Evolutionary conservation across 306 rosid species (phyloP).

Genomic region (Lithocarpus polystachyus): DNA sequence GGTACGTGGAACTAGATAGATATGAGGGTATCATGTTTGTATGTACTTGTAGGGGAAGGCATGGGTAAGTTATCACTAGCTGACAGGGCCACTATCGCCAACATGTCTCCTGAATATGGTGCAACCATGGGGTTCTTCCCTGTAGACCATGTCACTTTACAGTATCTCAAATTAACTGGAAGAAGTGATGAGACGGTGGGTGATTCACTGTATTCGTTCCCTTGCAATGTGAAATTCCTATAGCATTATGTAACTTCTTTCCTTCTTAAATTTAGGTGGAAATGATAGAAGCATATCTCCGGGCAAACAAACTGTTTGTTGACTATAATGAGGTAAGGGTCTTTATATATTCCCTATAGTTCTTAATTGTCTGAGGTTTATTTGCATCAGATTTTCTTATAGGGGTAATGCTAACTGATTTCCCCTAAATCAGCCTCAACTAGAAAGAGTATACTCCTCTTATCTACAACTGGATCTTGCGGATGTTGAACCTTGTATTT

Average conservation of each 20-base stretch:
- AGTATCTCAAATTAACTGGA: slow-evolving; percentile 91
- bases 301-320: slow-evolving; percentile 88
- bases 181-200: slow-evolving; percentile 91
- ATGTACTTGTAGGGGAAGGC: slow-evolving; percentile 72
- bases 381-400: not conserved
- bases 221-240: slow-evolving; percentile 19
- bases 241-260: slow-evolving; percentile 19
- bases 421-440: slow-evolving; percentile 64
- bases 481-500: slow-evolving; percentile 80
- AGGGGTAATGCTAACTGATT: slow-evolving; percentile 27
- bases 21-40: slow-evolving; percentile 15
- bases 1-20: not conserved
- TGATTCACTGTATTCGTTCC: slow-evolving; percentile 20
- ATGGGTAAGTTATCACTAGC: slow-evolving; percentile 88
- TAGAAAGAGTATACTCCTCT: slow-evolving; percentile 88
- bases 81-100: slow-evolving; percentile 98
- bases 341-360: not conserved
- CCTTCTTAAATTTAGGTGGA: slow-evolving; percentile 56
- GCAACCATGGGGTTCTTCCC: slow-evolving; percentile 99
- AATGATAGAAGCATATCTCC: slow-evolving; percentile 91
- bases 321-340: slow-evolving; percentile 80
- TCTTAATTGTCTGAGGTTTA: not conserved
- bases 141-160: slow-evolving; percentile 90
- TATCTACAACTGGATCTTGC: slow-evolving; percentile 80
- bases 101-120: slow-evolving; percentile 99